phyloP scores from a whole-genome alignment of 169 alveolate genomes.

The Plasmodium inui region DNA sequence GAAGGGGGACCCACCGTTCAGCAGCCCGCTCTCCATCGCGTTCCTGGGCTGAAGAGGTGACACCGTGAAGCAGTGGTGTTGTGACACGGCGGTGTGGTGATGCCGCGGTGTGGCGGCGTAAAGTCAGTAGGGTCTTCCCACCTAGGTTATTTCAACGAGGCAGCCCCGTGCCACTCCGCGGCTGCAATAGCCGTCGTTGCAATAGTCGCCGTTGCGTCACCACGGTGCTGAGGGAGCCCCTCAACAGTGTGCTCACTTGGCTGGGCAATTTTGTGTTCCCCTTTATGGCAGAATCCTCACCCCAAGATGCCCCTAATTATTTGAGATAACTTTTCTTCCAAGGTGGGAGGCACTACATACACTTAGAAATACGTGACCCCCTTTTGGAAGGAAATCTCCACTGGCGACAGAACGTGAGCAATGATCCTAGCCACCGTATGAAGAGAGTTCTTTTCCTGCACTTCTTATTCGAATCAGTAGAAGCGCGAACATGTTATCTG shows the following conservation, averaged over 20 bases:
- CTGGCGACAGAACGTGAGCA: neutral
- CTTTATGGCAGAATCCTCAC: neutral
- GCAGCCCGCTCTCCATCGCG: slow-evolving; percentile 25
- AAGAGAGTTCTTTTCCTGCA: neutral
- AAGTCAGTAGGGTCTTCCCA: neutral
- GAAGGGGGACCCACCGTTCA: neutral
- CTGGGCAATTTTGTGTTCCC: neutral
- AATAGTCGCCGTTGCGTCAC: neutral
- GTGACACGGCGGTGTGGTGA: neutral
- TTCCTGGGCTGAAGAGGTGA: neutral
- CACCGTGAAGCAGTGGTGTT: neutral
- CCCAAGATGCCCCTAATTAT: neutral
- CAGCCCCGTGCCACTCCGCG: neutral
- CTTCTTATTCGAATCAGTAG: neutral
- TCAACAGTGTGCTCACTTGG: neutral
- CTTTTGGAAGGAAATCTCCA: neutral
- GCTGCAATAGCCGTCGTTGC: neutral
- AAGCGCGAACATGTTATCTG: neutral
- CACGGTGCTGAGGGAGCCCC: neutral
- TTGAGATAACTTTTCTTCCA: neutral
- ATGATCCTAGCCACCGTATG: neutral
- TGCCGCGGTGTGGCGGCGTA: neutral
- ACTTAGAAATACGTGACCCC: neutral
- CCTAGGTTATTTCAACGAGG: neutral
- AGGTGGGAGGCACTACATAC: neutral